A percentile compares a stretch with the other conserved stretches of the same genome.
phyloP scores from a whole-genome alignment of 2,329 filamentous ascomycete genomes.

The Pseudogymnoascus sp. region DNA sequence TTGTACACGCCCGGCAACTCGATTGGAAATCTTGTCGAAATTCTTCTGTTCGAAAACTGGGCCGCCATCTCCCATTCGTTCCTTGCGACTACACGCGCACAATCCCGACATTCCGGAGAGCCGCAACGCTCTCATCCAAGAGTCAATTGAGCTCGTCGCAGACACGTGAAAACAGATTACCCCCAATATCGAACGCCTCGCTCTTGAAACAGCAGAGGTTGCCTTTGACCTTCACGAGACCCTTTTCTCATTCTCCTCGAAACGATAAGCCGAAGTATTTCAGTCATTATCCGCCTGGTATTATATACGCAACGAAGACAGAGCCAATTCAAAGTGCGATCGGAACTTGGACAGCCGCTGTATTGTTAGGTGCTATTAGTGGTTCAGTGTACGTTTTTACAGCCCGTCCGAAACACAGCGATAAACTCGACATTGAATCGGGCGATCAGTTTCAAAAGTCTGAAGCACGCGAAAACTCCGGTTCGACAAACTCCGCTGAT shows the following conservation, averaged over 20 bases:
- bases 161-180: background rate
- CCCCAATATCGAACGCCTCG: background rate
- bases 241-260: background rate
- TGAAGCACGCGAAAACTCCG: background rate
- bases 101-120: background rate
- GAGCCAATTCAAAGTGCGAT: background rate
- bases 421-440: slow-evolving; percentile 2
- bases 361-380: background rate
- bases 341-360: background rate
- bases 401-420: background rate
- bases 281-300: background rate
- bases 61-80: background rate
- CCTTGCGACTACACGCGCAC: background rate
- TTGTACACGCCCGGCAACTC: background rate
- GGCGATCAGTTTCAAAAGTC: background rate
- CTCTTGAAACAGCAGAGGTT: background rate
- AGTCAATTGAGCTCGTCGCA: background rate
- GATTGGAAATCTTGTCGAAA: background rate
- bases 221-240: background rate
- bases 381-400: slow-evolving; percentile 3
- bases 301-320: background rate
- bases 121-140: background rate
- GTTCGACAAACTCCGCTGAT: slow-evolving; percentile 12
- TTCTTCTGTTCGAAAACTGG: background rate
- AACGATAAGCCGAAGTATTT: background rate